Evolutionary conservation across 768 basidiomycete species (phyloP), one percentile per base, ranked within the genome.

Genomic region (Harrya chromipes): DNA sequence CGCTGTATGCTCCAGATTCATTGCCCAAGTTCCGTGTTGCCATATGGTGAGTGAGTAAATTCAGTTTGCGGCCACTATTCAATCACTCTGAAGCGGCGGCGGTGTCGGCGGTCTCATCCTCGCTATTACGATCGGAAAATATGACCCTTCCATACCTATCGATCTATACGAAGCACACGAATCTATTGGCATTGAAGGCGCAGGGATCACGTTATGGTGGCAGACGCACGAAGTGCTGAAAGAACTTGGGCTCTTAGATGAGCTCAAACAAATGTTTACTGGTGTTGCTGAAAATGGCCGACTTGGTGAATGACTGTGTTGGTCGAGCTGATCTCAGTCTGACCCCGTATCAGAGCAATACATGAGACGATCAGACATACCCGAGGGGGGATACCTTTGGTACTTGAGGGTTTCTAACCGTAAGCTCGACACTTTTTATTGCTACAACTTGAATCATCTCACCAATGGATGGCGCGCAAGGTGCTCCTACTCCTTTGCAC

Each of bases 111-210:
- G 77, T 5, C 64, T 79, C 16, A 62, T 70, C 0, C 70, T 80
- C 14, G 73, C 77, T 1, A 64, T 65, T 19, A 64, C 70, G 9
- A 64, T 75, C 19, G 68, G 64, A 35, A 60, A 62, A 44, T 67
- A 65, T 47, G 54, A 70, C 55, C 40, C 57, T 16, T 49, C 50
- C 1, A 58, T 76, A 17, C 63, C 70, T 47, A 65, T 76, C 12
- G 65, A 74, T 49, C 51, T 80, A 4, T 81, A 80, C 52, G 80
- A 81, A 63, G 70, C 75, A 4, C 73, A 69, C 19, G 55, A 70
- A 1, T 68, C 70, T 24, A 66, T 77, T 21, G 68, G 69, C 10
- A 68, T 68, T 9, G 55, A 67, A 12, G 76, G 76, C 6, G 72
- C 70, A 6, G 74, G 79, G 61, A 39, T 77, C 65, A 38, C 73